These are phyloP conservation scores for Ascosphaera pollenicola DNA, from an alignment of 2,329 filamentous ascomycete species.

Conservation along the genomic window DNA sequence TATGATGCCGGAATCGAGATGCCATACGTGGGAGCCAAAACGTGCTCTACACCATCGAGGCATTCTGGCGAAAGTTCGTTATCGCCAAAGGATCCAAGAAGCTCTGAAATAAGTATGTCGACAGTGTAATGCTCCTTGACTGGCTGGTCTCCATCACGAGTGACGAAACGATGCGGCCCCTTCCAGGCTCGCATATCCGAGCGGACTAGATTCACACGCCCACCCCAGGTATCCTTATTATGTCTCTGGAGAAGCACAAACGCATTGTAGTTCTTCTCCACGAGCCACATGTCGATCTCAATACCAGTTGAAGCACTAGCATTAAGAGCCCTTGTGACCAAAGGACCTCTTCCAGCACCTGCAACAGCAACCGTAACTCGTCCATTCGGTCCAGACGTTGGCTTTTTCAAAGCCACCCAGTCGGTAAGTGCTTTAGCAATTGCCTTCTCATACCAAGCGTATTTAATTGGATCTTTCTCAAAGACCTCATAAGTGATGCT, in stretches of 20 bases:
- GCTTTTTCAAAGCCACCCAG: constrained; percentile 50
- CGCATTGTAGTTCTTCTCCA: constrained; percentile 97
- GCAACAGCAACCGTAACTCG: constrained; percentile 75
- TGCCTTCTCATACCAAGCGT: constrained; percentile 81
- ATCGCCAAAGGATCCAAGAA: constrained; percentile 81
- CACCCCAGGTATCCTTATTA: constrained; percentile 62
- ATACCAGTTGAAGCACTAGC: constrained; percentile 60
- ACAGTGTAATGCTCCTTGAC: constrained; percentile 18
- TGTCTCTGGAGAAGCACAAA: constrained; percentile 80
- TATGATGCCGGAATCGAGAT: constrained; percentile 90
- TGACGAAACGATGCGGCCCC: constrained; percentile 32
- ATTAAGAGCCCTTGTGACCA: constrained; percentile 67
- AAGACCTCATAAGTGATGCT: constrained; percentile 97
- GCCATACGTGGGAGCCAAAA: constrained; percentile 57
- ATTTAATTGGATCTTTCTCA: constrained; percentile 95
- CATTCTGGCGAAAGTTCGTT: constrained; percentile 96
- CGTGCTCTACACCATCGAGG: constrained; percentile 81
- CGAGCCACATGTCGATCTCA: constrained; percentile 65
- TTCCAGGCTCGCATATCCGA: constrained; percentile 97
- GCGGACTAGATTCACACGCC: constrained; percentile 67
- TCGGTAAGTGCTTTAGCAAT: constrained; percentile 61
- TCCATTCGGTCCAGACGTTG: constrained; percentile 48
- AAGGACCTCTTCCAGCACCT: constrained; percentile 74
- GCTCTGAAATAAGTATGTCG: constrained; percentile 83
- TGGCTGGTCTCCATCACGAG: too few species aligned